Percentiles rank a stretch among this genome's conserved stretches.
phyloP scores from a whole-genome alignment of 768 basidiomycete species.

The Trametes gibbosa region DNA sequence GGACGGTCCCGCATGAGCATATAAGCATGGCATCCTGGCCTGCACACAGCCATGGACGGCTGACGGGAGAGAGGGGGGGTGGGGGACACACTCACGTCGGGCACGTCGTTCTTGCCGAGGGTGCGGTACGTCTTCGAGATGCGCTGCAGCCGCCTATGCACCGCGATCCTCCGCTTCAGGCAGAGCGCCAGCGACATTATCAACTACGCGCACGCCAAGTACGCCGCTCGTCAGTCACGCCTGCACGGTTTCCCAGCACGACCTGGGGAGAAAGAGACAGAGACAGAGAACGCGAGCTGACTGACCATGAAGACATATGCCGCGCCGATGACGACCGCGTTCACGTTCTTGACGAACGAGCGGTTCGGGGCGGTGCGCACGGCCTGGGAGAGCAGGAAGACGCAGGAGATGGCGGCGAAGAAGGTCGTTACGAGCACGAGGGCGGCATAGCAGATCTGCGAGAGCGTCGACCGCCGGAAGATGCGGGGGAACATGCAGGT shows the following conservation, averaged over 20 bases:
- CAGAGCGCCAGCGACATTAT: conserved; percentile 59
- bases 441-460: conserved; percentile 48
- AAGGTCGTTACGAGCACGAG: conserved; percentile 30
- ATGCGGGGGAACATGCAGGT: conserved; percentile 28
- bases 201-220: conserved; percentile 37
- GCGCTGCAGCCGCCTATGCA: conserved; percentile 59
- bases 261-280: too few relatives aligned
- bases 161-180: conserved; percentile 64
- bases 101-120: conserved; percentile 53
- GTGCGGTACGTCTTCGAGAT: conserved; percentile 62
- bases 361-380: conserved; percentile 57
- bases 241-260: background rate
- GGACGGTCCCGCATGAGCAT: background rate
- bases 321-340: conserved; percentile 65
- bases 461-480: conserved; percentile 47
- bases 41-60: background rate
- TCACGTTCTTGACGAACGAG: conserved; percentile 61
- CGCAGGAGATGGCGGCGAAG: conserved; percentile 60
- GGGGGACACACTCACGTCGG: conserved; percentile 46
- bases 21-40: too few relatives aligned
- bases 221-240: conserved; percentile 24
- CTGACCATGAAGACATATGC: conserved; percentile 69
- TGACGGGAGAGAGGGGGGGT: too few relatives aligned
- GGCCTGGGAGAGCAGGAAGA: conserved; percentile 67
- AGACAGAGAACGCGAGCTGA: conserved; percentile 3